Conservation (phyloP, 2,329 filamentous ascomycete species). For the Grosmannia clavigera region DNA sequence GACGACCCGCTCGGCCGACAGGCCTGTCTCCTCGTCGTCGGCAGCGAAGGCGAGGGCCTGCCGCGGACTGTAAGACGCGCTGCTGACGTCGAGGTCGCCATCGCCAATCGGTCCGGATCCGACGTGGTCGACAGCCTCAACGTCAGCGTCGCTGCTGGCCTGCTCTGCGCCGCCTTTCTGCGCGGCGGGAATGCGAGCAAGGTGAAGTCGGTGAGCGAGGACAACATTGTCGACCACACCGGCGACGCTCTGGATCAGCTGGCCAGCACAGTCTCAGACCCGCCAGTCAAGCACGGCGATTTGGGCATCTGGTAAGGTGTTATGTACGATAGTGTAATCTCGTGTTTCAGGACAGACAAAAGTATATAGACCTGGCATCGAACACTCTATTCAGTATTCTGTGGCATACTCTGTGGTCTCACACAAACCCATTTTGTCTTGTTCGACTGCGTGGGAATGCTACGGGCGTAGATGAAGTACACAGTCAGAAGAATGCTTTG, state of each 20-base stretch:
- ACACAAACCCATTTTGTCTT: too few relatives aligned
- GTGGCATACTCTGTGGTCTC: too few relatives aligned
- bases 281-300: not conserved
- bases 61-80: conserved; percentile 48
- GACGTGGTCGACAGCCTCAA: conserved; percentile 77
- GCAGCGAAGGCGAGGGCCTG: conserved; percentile 68
- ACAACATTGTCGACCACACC: too few relatives aligned
- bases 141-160: conserved; percentile 74
- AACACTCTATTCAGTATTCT: too few relatives aligned
- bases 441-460: too few relatives aligned
- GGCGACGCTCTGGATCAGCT: not conserved
- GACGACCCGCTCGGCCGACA: conserved; percentile 40
- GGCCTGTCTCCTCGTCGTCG: conserved; percentile 71
- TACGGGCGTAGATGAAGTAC: too few relatives aligned
- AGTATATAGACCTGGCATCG: too few relatives aligned
- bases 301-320: not conserved
- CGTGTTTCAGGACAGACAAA: too few relatives aligned
- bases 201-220: not conserved
- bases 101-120: conserved; percentile 41
- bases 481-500: not conserved
- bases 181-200: not conserved
- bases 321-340: too few relatives aligned
- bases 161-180: conserved; percentile 62
- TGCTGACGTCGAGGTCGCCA: conserved; percentile 54
- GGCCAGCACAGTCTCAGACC: conserved; percentile 1